A percentile compares a stretch with the other conserved stretches of the same genome.
Evolutionary conservation across 2,329 filamentous ascomycete species (phyloP).

Genomic region (Lanzia echinophila): DNA sequence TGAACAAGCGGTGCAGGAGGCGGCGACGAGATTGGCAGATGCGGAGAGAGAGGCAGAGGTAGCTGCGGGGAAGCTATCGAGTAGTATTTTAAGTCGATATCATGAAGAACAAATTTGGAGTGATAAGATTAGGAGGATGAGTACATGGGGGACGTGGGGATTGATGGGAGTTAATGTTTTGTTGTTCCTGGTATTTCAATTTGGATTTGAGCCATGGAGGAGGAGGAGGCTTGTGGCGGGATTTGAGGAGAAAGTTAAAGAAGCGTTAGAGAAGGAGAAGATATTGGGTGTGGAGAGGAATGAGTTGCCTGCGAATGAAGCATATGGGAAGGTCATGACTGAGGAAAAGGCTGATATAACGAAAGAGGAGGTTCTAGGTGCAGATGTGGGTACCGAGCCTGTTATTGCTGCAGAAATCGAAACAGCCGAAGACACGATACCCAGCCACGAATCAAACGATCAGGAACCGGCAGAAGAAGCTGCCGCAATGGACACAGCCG

Average conservation of each 20-base stretch:
- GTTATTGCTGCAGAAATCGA: not conserved
- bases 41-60: constrained; percentile 78
- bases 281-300: not conserved
- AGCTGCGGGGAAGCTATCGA: constrained; percentile 66
- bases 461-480: constrained; percentile 14
- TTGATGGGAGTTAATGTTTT: constrained; percentile 95
- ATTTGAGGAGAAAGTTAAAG: constrained; percentile 70
- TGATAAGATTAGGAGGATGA: constrained; percentile 91
- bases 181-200: constrained; percentile 77
- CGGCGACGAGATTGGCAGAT: constrained; percentile 64
- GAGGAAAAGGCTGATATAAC: constrained; percentile 13
- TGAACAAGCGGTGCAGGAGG: constrained; percentile 71
- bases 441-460: not conserved
- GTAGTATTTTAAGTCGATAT: constrained; percentile 81
- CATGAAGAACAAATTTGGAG: constrained; percentile 99
- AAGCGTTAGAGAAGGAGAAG: constrained; percentile 45
- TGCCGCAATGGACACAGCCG: constrained; percentile 15
- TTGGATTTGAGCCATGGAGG: constrained; percentile 90
- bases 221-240: constrained; percentile 72
- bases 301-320: no score
- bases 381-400: not conserved
- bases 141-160: constrained; percentile 97
- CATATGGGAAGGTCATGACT: constrained; percentile 1
- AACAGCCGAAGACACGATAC: not conserved
- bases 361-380: not conserved